phyloP scores from a whole-genome alignment of 179 eudicot species.

The Drosera spatulata region DNA sequence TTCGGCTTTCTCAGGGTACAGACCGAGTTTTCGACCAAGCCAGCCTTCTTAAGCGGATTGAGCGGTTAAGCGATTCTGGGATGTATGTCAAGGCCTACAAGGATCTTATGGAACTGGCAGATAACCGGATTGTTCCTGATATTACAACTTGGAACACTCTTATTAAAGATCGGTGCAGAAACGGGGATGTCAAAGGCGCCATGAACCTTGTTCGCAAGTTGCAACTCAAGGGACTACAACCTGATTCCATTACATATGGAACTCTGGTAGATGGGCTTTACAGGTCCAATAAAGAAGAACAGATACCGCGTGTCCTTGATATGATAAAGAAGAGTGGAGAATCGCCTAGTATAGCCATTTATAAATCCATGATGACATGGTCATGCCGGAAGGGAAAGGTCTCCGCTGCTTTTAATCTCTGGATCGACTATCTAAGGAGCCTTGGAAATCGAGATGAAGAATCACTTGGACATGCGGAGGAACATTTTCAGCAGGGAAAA shows the following conservation, averaged over 20 bases:
- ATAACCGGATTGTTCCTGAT: conserved; percentile 49
- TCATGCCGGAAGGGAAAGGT: conserved; percentile 48
- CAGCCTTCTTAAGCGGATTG: conserved; percentile 39
- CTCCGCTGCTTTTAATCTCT: conserved; percentile 33
- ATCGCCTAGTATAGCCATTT: conserved; percentile 33
- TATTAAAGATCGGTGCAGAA: conserved; percentile 60
- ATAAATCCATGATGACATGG: conserved; percentile 61
- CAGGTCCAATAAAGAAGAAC: conserved; percentile 41
- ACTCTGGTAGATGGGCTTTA: conserved; percentile 67
- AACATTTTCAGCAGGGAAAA: conserved; percentile 43
- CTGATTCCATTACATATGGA: conserved; percentile 74
- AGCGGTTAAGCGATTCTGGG: conserved; percentile 48
- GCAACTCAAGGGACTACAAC: conserved; percentile 44
- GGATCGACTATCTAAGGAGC: conserved; percentile 57
- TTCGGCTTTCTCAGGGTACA: conserved; percentile 68
- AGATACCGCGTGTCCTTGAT: conserved; percentile 40
- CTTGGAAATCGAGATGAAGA: conserved; percentile 27
- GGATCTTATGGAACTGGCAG: conserved; percentile 51
- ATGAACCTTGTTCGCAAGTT: conserved; percentile 45
- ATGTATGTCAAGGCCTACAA: conserved; percentile 59
- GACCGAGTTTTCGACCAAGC: conserved; percentile 43
- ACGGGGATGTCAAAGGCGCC: conserved; percentile 39
- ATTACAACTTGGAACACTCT: conserved; percentile 57
- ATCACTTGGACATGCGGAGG: conserved; percentile 25
- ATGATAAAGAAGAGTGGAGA: conserved; percentile 36